phyloP scores from a whole-genome alignment of 257 asterid genomes.

The Scutellaria galericulata region DNA sequence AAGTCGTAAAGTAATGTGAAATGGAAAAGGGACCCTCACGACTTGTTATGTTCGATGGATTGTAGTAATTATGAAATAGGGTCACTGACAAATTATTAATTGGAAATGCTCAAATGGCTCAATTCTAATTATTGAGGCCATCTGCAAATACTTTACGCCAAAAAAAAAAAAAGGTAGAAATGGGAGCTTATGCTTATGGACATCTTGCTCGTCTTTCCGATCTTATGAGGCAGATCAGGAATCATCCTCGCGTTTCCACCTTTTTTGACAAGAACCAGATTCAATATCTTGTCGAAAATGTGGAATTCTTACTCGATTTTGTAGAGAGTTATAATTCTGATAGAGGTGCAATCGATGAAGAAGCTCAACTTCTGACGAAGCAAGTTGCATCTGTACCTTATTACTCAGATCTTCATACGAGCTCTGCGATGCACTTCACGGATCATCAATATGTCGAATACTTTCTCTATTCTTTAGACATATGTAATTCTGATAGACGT shows the following conservation, averaged over 20 bases:
- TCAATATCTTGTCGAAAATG: background rate
- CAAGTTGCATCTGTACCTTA: background rate
- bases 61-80: no score
- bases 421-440: no score
- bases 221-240: background rate
- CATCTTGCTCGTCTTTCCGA: background rate
- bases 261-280: background rate
- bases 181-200: constrained; percentile 13
- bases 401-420: no score
- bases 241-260: background rate
- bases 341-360: background rate
- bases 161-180: background rate
- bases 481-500: background rate
- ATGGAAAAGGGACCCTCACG: no score
- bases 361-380: background rate
- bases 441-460: background rate
- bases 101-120: no score
- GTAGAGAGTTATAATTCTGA: background rate
- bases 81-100: no score
- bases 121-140: no score
- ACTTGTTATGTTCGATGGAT: no score
- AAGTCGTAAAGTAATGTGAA: no score
- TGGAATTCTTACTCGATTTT: constrained; percentile 9
- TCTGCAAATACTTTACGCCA: no score
- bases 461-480: constrained; percentile 16